These are phyloP conservation scores for Lodderomyces theae DNA, from an alignment of 1,139 yeast genomes.

Conservation along the genomic window DNA sequence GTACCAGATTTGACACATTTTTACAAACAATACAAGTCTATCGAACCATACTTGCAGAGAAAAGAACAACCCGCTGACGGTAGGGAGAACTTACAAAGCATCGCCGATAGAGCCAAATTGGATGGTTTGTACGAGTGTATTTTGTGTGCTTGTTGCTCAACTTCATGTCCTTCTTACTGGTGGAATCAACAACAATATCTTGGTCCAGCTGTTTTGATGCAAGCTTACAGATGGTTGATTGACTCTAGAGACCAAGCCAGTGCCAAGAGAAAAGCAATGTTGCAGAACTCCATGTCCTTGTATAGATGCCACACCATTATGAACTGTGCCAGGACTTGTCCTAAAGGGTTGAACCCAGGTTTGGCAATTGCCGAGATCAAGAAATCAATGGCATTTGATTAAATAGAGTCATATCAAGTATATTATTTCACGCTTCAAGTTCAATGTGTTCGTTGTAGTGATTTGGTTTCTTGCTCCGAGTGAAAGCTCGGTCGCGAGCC, in stretches of 20 bases:
- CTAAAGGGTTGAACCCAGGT: slow-evolving; percentile 99
- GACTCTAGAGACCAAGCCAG: slow-evolving; percentile 96
- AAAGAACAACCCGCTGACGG: slow-evolving; percentile 81
- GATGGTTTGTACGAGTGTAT: slow-evolving; percentile 98
- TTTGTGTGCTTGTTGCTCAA: slow-evolving; percentile 97
- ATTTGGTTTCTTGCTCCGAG: background rate
- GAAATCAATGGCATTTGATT: slow-evolving; percentile 84
- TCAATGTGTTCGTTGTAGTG: too few relatives aligned
- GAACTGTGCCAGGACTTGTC: slow-evolving; percentile 98
- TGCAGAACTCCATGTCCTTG: slow-evolving; percentile 95
- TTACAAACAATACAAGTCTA: slow-evolving; percentile 97
- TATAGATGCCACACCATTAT: slow-evolving; percentile 99
- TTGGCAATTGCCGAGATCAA: slow-evolving; percentile 95
- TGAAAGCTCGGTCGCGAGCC: background rate
- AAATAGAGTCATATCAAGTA: slow-evolving; percentile 15
- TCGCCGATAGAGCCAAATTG: slow-evolving; percentile 92
- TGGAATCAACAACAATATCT: slow-evolving; percentile 99
- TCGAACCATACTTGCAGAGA: slow-evolving; percentile 95
- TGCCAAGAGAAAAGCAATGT: slow-evolving; percentile 75
- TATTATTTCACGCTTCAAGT: background rate
- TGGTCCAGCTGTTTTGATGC: slow-evolving; percentile 98
- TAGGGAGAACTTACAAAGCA: slow-evolving; percentile 86
- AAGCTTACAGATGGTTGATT: slow-evolving; percentile 97
- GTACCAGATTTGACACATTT: slow-evolving; percentile 97
- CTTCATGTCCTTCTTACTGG: slow-evolving; percentile 99